Evolutionary conservation across 257 asterid genomes (phyloP).

Genomic region (Solanum bukasovii): DNA sequence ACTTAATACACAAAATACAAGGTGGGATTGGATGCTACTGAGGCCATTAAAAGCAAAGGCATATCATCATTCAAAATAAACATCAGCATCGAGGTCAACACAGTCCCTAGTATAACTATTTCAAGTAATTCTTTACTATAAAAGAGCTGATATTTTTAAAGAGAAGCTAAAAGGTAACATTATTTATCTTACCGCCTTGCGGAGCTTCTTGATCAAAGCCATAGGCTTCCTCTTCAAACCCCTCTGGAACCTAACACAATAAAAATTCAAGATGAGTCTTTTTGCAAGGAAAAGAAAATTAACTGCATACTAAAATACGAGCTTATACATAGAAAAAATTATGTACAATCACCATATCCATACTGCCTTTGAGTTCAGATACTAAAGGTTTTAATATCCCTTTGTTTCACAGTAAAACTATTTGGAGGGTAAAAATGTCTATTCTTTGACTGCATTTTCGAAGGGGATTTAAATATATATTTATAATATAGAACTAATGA

Average conservation of each 20-base stretch:
- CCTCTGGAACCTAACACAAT: constrained; percentile 12
- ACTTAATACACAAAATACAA: not conserved
- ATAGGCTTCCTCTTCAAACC: constrained; percentile 31
- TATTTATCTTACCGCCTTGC: constrained; percentile 18
- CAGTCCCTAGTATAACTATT: not conserved
- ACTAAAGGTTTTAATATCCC: not conserved
- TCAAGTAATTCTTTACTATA: not conserved
- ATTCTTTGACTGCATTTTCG: not conserved
- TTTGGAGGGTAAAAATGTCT: not conserved
- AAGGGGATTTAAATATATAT: not conserved
- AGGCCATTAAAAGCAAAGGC: not conserved
- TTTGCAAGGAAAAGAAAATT: not conserved
- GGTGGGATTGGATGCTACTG: not conserved
- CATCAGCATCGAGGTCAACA: not conserved
- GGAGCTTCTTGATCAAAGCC: constrained; percentile 36
- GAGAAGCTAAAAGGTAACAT: not conserved
- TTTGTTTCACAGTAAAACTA: not conserved
- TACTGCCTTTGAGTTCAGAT: not conserved
- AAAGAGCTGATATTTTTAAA: not conserved
- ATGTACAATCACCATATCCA: not conserved
- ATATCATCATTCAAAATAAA: not conserved
- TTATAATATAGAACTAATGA: not conserved
- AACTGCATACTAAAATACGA: not conserved
- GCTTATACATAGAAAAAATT: not conserved
- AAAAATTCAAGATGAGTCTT: not conserved